These are phyloP conservation scores for Gilbertella persicaria DNA, from an alignment of 371 early-diverging fungal genomes.

Conservation along the genomic window DNA sequence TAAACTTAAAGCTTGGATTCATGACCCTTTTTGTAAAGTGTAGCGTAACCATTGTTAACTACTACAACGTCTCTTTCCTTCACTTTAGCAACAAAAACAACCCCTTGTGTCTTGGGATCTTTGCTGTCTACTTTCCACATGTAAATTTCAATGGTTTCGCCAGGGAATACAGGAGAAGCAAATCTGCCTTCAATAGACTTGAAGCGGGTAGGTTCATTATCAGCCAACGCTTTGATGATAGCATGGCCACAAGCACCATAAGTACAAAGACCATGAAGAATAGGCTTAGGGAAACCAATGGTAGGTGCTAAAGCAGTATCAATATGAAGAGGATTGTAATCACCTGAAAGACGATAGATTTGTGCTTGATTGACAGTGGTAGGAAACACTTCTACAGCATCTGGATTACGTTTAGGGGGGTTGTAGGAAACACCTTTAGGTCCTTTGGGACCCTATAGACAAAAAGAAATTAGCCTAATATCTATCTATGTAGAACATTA, in stretches of 20 bases:
- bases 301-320: slow-evolving; percentile 64
- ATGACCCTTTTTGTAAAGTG: slow-evolving; percentile 30
- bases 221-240: slow-evolving; percentile 57
- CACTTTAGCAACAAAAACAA: slow-evolving; percentile 57
- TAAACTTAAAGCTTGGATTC: slow-evolving; percentile 40
- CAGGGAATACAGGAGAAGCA: slow-evolving; percentile 74
- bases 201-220: slow-evolving; percentile 58
- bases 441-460: slow-evolving; percentile 58
- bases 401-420: slow-evolving; percentile 63
- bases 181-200: slow-evolving; percentile 69
- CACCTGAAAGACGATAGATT: slow-evolving; percentile 73
- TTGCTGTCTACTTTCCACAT: slow-evolving; percentile 69
- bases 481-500: no score
- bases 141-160: slow-evolving; percentile 66
- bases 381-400: slow-evolving; percentile 53
- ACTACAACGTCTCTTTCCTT: slow-evolving; percentile 53
- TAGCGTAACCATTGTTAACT: slow-evolving; percentile 50
- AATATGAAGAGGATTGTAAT: slow-evolving; percentile 75
- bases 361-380: slow-evolving; percentile 61
- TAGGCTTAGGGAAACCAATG: slow-evolving; percentile 71
- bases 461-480: not conserved
- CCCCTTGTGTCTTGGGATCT: slow-evolving; percentile 42
- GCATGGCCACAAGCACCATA: slow-evolving; percentile 67
- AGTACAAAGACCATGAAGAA: slow-evolving; percentile 76
- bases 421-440: slow-evolving; percentile 51